Evolutionary conservation across 164 flowering plant genomes (phyloP).

Genomic region (Magnolia kwangsiensis): DNA sequence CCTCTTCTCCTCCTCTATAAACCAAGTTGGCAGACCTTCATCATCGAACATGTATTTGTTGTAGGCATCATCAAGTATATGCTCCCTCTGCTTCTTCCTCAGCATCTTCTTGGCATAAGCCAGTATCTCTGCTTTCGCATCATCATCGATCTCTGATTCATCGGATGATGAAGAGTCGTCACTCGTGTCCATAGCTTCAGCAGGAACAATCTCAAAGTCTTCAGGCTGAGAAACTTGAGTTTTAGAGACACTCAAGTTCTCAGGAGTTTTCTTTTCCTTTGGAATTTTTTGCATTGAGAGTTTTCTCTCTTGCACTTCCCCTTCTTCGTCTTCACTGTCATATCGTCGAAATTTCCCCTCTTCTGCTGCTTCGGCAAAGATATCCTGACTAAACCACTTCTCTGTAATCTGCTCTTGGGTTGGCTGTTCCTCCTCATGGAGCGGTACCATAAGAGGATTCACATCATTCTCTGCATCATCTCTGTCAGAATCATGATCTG

Average conservation of each 20-base stretch:
- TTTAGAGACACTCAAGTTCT: conserved; percentile 9
- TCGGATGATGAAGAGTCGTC: conserved; percentile 57
- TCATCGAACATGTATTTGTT: conserved; percentile 83
- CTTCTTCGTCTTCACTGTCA: conserved; percentile 70
- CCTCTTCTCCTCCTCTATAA: conserved; percentile 73
- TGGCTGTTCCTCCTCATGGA: conserved; percentile 46
- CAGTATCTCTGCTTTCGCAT: conserved; percentile 69
- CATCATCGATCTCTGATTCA: conserved; percentile 57
- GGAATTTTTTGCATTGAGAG: conserved; percentile 18
- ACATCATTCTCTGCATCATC: conserved; percentile 48
- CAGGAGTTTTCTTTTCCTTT: conserved; percentile 19
- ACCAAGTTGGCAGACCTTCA: conserved; percentile 81
- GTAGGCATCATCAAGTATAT: conserved; percentile 82
- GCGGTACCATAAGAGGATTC: conserved; percentile 82
- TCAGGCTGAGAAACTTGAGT: conserved; percentile 28
- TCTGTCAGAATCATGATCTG: conserved; percentile 69
- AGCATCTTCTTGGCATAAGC: conserved; percentile 86
- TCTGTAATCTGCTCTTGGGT: conserved; percentile 64
- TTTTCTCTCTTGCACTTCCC: conserved; percentile 25
- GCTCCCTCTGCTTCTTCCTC: conserved; percentile 78
- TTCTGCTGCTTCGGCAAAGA: conserved; percentile 65
- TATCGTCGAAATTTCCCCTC: conserved; percentile 39
- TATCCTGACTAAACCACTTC: conserved; percentile 88
- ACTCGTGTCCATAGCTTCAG: conserved; percentile 73
- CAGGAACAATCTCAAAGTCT: conserved; percentile 86